Evolutionary conservation across 139 green algal species (phyloP).

Genomic region (Chlorella ohadii): DNA sequence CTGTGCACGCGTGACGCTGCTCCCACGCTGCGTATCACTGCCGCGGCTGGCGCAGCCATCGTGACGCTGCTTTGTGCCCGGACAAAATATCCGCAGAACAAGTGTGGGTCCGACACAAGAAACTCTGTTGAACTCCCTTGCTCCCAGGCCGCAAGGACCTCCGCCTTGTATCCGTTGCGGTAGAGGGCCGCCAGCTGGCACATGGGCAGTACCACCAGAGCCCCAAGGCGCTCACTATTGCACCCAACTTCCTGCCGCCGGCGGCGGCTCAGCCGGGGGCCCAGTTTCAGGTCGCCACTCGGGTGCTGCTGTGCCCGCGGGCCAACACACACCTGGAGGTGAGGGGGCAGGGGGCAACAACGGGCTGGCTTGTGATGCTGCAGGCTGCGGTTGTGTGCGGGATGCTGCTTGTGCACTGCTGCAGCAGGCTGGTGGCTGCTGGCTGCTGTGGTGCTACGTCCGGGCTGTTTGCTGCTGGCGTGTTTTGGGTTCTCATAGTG

Average conservation of each 20-base stretch:
- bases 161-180: background rate
- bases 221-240: background rate
- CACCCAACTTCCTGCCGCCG: background rate
- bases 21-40: too few relatives aligned
- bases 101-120: too few relatives aligned
- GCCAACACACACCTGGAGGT: background rate
- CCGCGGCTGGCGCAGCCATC: background rate
- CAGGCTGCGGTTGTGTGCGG: too few relatives aligned
- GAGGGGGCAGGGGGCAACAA: background rate
- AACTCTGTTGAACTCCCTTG: too few relatives aligned
- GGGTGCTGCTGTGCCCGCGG: background rate
- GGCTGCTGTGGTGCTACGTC: too few relatives aligned
- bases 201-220: background rate
- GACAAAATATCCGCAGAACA: too few relatives aligned
- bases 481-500: too few relatives aligned
- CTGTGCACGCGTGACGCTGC: too few relatives aligned
- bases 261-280: background rate
- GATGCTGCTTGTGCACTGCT: too few relatives aligned
- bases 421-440: too few relatives aligned
- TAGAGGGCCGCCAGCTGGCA: background rate
- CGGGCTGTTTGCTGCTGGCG: too few relatives aligned
- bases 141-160: background rate
- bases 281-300: background rate
- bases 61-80: background rate
- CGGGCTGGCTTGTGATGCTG: too few relatives aligned